Evolutionary conservation across 208 protist genomes (phyloP).

Genomic region (Novymonas esmeraldas): DNA sequence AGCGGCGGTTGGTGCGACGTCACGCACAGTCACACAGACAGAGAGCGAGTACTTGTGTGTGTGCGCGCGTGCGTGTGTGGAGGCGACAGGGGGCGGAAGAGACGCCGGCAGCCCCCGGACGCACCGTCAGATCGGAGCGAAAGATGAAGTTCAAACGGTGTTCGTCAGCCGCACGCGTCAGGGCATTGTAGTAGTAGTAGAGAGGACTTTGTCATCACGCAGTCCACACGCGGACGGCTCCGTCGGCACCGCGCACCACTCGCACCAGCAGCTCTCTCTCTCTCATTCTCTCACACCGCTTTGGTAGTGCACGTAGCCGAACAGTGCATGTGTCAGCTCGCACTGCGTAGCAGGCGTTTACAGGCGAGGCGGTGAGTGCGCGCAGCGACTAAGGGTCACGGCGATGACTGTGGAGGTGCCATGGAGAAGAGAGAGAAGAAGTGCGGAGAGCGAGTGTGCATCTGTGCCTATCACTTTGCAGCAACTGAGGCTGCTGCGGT

Average conservation of each 20-base stretch:
- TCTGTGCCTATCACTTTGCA: no score
- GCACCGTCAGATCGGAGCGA: constrained; percentile 59
- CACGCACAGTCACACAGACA: neutral
- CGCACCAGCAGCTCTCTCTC: neutral
- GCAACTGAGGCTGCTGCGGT: no score
- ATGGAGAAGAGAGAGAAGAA: neutral
- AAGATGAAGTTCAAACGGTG: constrained; percentile 49
- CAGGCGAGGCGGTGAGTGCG: neutral
- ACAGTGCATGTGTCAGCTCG: constrained; percentile 23
- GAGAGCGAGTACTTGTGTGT: neutral
- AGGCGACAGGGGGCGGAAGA: neutral
- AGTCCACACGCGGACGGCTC: neutral
- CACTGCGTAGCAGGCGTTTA: constrained; percentile 35
- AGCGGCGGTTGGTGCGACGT: constrained; percentile 30
- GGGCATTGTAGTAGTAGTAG: constrained; percentile 29
- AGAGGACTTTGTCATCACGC: constrained; percentile 37
- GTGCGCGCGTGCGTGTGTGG: no score
- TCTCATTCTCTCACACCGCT: constrained; percentile 9
- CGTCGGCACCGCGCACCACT: no score
- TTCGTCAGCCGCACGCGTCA: constrained; percentile 34
- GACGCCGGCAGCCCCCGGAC: neutral
- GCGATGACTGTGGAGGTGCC: neutral
- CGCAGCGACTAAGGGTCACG: neutral
- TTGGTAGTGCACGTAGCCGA: constrained; percentile 36
- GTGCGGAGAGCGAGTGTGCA: no score